A percentile compares a stretch with the other conserved stretches of the same genome.
Evolutionary conservation across 2,329 filamentous ascomycete genomes (phyloP).

Genomic region (Zelopaecilomyces penicillatus): DNA sequence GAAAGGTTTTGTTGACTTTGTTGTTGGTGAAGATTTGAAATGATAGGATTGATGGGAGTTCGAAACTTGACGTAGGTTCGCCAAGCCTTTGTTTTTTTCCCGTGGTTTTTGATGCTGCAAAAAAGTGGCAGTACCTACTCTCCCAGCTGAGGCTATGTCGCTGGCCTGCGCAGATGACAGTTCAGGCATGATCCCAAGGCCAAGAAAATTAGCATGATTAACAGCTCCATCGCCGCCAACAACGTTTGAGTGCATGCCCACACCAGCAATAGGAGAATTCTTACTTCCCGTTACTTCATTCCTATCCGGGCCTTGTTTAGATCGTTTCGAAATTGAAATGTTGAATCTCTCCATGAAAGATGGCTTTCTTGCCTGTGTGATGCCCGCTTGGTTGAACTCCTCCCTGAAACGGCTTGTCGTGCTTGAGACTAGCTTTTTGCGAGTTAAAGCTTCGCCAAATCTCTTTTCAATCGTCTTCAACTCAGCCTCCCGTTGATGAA

Average conservation of each 20-base stretch:
- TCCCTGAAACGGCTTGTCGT: slow-evolving; percentile 34
- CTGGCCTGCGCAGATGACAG: too few relatives aligned
- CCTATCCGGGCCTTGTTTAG: slow-evolving; percentile 13
- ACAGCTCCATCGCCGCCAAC: too few relatives aligned
- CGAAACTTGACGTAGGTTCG: too few relatives aligned
- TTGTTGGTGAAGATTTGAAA: too few relatives aligned
- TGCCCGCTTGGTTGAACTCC: slow-evolving; percentile 19
- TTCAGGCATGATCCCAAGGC: too few relatives aligned
- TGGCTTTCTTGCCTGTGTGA: slow-evolving; percentile 4
- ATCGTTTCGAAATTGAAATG: slow-evolving; percentile 23
- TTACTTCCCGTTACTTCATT: background rate
- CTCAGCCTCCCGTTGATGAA: slow-evolving; percentile 29
- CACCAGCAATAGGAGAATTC: background rate
- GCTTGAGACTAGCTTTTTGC: slow-evolving; percentile 19
- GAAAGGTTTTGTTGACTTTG: background rate
- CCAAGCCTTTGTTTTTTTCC: too few relatives aligned
- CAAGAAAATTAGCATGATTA: too few relatives aligned
- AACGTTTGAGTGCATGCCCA: background rate
- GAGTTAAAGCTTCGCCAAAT: slow-evolving; percentile 27
- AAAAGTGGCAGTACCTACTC: too few relatives aligned
- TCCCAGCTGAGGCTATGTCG: too few relatives aligned
- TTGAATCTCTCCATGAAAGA: slow-evolving; percentile 30
- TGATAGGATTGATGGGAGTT: too few relatives aligned
- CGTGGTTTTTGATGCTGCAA: too few relatives aligned
- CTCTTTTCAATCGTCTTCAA: slow-evolving; percentile 30